Conservation (phyloP, 2,329 filamentous ascomycete species). For the Capronia americana region DNA sequence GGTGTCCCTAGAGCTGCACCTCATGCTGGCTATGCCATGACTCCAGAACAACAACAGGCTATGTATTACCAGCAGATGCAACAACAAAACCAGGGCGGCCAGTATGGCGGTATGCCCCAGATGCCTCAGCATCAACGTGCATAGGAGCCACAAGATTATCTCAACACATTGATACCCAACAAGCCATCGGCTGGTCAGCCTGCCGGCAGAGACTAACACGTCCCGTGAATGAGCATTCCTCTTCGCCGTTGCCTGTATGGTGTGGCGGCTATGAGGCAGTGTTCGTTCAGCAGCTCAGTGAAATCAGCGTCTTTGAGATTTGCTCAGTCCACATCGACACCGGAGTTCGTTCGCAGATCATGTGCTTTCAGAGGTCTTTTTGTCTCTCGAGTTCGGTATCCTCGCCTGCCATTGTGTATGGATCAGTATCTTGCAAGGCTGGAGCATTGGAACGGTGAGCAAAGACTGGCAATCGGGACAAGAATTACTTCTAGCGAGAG, state of each 20-base stretch:
- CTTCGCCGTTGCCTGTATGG: neutral
- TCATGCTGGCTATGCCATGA: constrained; percentile 71
- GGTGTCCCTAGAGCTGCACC: constrained; percentile 67
- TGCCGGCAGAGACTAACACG: neutral
- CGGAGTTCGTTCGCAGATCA: constrained; percentile 17
- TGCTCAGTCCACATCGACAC: constrained; percentile 17
- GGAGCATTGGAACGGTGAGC: constrained; percentile 8
- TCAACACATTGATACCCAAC: constrained; percentile 31
- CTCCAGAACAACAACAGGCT: constrained; percentile 71
- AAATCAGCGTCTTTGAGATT: constrained; percentile 16
- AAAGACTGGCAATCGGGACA: constrained; percentile 7
- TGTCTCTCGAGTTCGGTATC: constrained; percentile 12
- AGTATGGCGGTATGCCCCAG: constrained; percentile 77
- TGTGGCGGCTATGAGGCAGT: neutral
- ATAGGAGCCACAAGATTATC: constrained; percentile 21
- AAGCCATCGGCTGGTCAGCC: constrained; percentile 15
- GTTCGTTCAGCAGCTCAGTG: constrained; percentile 3
- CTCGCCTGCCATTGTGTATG: constrained; percentile 20
- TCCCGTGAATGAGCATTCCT: neutral
- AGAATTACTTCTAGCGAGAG: constrained; percentile 9
- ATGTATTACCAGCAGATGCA: constrained; percentile 84
- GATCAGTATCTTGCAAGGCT: constrained; percentile 10
- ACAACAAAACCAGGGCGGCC: constrained; percentile 70
- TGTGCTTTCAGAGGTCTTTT: constrained; percentile 21
- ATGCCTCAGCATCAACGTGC: constrained; percentile 82